These are phyloP conservation scores for Leishmania amazonensis DNA, from an alignment of 208 protist genomes.

Conservation along the genomic window DNA sequence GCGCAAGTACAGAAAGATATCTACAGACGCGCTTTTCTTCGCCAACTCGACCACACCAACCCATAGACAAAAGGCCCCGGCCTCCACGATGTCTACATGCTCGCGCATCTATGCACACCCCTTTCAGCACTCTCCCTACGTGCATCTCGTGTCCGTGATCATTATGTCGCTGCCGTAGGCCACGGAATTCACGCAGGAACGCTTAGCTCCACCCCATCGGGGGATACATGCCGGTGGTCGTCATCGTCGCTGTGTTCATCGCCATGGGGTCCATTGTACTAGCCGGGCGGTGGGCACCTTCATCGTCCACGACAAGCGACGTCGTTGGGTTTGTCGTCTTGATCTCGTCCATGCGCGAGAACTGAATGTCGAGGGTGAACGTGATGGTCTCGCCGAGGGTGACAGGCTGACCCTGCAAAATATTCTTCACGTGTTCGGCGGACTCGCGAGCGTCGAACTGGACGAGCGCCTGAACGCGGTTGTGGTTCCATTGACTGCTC, in stretches of 20 bases:
- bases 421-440: constrained; percentile 90
- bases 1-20: background rate
- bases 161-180: background rate
- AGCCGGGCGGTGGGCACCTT: constrained; percentile 59
- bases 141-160: no score
- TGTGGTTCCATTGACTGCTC: constrained; percentile 87
- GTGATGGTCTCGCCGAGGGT: constrained; percentile 86
- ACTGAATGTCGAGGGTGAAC: constrained; percentile 94
- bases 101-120: background rate
- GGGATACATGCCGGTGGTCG: constrained; percentile 23
- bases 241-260: constrained; percentile 27
- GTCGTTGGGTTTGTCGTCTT: constrained; percentile 85
- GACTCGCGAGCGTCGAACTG: constrained; percentile 84
- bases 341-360: constrained; percentile 90
- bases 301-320: constrained; percentile 80
- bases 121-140: background rate
- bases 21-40: background rate
- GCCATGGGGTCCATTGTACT: constrained; percentile 25
- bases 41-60: background rate
- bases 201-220: constrained; percentile 32
- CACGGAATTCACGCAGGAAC: background rate
- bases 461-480: constrained; percentile 91
- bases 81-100: background rate
- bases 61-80: background rate
- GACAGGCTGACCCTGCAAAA: constrained; percentile 90